Evolutionary conservation across 2,329 filamentous ascomycete species (phyloP).

Genomic region (Thelonectria discophora): DNA sequence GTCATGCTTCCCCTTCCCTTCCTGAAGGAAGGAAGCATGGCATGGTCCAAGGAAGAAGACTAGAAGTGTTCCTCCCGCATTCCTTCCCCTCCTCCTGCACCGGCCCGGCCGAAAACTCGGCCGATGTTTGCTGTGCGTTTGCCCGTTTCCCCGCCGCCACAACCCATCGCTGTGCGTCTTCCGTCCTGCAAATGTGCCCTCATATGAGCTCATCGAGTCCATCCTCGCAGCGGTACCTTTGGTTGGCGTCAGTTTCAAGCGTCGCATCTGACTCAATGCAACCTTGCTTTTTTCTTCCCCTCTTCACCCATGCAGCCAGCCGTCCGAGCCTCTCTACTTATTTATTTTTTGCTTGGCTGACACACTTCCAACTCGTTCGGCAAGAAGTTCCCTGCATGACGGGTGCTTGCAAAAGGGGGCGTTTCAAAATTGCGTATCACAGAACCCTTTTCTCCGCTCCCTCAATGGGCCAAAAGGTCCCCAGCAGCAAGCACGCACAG

Average conservation of each 20-base stretch:
- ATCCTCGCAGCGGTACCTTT: background rate
- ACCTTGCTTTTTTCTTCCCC: conserved; percentile 11
- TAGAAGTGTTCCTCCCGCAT: conserved; percentile 11
- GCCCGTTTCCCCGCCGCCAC: background rate
- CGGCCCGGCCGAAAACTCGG: conserved; percentile 5
- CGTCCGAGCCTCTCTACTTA: background rate
- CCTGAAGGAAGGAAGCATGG: background rate
- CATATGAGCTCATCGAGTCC: background rate
- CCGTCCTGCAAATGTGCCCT: background rate
- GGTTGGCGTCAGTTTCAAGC: conserved; percentile 19
- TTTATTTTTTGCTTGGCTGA: conserved; percentile 15
- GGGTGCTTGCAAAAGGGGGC: conserved; percentile 11
- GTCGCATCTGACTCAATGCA: conserved; percentile 15
- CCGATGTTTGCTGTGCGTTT: background rate
- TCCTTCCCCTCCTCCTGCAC: conserved; percentile 5
- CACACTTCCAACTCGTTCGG: conserved; percentile 25
- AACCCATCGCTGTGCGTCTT: background rate
- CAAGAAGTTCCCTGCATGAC: conserved; percentile 32
- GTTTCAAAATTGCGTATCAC: conserved; percentile 17
- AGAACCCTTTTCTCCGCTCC: conserved; percentile 2
- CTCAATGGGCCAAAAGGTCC: background rate
- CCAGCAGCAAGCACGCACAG: no score
- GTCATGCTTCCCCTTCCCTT: conserved; percentile 1
- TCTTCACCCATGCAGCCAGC: background rate
- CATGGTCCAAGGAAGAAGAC: conserved; percentile 3